Conservation (phyloP, 73 alveolate species). For the Loxodes magnus region DNA sequence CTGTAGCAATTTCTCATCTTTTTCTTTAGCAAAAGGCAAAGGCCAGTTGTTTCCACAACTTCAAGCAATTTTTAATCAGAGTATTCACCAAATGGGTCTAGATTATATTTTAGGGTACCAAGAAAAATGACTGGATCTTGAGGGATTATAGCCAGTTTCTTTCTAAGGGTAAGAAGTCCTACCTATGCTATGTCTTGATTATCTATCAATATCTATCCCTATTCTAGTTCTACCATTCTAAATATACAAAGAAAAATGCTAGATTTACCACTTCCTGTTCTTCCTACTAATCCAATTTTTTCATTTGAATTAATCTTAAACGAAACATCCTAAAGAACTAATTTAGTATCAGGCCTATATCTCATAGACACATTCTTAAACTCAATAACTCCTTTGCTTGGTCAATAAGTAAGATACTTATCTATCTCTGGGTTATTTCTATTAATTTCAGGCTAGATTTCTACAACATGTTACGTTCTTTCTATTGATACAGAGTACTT, state of each 20-base stretch:
- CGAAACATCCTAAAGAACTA: constrained; percentile 65
- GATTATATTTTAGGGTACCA: constrained; percentile 54
- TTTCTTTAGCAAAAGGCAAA: no score
- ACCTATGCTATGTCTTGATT: constrained; percentile 49
- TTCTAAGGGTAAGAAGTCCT: constrained; percentile 55
- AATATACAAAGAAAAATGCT: constrained; percentile 53
- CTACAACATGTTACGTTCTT: no score
- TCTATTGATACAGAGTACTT: no score
- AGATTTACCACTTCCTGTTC: constrained; percentile 87
- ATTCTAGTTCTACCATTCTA: constrained; percentile 58
- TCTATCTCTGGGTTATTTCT: no score
- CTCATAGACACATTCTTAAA: constrained; percentile 59
- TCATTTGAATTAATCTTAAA: constrained; percentile 56
- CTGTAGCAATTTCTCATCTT: no score
- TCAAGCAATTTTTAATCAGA: no score
- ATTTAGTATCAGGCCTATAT: constrained; percentile 71
- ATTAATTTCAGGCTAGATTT: no score
- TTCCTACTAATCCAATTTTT: constrained; percentile 93
- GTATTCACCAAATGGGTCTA: constrained; percentile 56
- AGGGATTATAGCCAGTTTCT: constrained; percentile 47
- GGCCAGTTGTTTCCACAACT: no score
- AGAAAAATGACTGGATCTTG: constrained; percentile 61
- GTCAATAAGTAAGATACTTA: no score
- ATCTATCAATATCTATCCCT: constrained; percentile 61
- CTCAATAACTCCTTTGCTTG: constrained; percentile 36